Evolutionary conservation across 768 basidiomycete species (phyloP).

Genomic region (Leccinum variicolor): DNA sequence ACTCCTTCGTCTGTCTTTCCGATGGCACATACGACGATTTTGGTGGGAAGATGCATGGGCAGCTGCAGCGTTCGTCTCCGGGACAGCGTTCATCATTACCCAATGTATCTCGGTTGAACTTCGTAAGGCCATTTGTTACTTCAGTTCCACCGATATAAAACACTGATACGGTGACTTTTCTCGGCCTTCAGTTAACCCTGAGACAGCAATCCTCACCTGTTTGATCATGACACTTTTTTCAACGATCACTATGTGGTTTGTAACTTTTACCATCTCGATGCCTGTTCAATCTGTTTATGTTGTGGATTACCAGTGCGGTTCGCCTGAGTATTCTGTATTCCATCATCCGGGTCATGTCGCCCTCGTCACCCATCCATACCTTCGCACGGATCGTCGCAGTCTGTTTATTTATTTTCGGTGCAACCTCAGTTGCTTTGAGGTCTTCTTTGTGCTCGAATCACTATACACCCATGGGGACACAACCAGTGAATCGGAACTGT

Average conservation of each 20-base stretch:
- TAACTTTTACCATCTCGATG: background rate
- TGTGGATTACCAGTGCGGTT: background rate
- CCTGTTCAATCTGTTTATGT: background rate
- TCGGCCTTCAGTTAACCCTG: background rate
- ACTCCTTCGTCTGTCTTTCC: constrained; percentile 13
- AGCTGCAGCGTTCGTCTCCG: background rate
- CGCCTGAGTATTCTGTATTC: background rate
- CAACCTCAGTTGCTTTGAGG: background rate
- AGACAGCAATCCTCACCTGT: background rate
- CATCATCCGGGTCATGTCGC: background rate
- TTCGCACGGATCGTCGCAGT: background rate
- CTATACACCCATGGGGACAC: no score
- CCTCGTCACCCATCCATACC: background rate
- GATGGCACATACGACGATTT: constrained; percentile 8
- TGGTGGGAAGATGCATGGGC: constrained; percentile 13
- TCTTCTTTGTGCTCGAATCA: background rate
- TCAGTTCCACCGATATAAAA: background rate
- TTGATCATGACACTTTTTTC: background rate
- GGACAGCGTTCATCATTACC: background rate
- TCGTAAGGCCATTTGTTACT: background rate
- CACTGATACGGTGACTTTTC: background rate
- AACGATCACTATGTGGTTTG: background rate
- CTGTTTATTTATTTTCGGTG: background rate
- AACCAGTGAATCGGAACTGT: background rate
- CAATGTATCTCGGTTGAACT: background rate